Conservation (phyloP, 2,329 filamentous ascomycete species). For the Aspergillus thermomutatus region DNA sequence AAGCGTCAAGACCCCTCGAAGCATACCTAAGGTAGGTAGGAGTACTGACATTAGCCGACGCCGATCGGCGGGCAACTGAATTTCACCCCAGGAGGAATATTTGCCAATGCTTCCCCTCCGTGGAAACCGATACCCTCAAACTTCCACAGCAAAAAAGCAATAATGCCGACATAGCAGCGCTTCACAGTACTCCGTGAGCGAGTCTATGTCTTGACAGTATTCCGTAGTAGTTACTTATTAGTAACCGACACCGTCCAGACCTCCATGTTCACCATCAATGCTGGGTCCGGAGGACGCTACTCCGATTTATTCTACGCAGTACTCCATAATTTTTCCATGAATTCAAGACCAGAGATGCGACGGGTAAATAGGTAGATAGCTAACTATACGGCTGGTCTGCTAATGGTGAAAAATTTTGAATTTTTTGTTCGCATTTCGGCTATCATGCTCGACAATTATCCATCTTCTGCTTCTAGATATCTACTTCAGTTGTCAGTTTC, state of each 20-base stretch:
- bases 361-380: not conserved
- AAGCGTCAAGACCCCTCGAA: too few relatives aligned
- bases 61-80: not conserved
- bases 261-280: not conserved
- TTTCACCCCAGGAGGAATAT: too few relatives aligned
- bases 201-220: too few relatives aligned
- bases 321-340: not conserved
- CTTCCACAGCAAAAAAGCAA: not conserved
- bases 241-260: not conserved
- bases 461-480: not conserved
- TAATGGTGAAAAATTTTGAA: not conserved
- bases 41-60: not conserved
- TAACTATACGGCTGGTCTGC: not conserved
- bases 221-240: not conserved
- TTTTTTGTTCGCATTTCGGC: not conserved
- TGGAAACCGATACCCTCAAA: not conserved
- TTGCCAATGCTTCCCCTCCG: too few relatives aligned
- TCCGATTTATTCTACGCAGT: not conserved
- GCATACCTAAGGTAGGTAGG: too few relatives aligned
- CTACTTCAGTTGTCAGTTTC: not conserved
- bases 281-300: conserved; percentile 9
- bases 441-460: too few relatives aligned
- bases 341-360: conserved; percentile 4
- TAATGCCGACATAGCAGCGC: not conserved
- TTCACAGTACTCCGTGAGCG: too few relatives aligned